Conservation (phyloP, 345 rosid species). For the Acer campestre region DNA sequence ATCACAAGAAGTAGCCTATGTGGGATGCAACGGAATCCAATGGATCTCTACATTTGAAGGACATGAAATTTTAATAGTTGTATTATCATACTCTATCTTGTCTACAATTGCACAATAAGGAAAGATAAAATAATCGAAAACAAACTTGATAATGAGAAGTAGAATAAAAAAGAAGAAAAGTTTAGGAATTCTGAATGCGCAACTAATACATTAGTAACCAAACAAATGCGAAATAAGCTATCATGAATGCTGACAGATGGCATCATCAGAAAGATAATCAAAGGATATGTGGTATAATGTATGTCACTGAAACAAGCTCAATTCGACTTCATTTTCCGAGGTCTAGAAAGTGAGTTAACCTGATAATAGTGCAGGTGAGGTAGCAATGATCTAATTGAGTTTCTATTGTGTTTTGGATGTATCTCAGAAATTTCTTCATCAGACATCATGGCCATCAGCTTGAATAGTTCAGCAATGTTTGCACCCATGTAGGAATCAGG, state of each 20-base stretch:
- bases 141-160: neutral
- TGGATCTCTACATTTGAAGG: neutral
- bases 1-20: neutral
- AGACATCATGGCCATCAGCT: conserved; percentile 86
- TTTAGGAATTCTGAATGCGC: neutral
- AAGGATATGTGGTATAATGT: neutral
- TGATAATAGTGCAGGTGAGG: conserved; percentile 73
- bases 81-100: neutral
- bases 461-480: conserved; percentile 77
- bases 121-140: neutral
- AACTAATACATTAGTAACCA: neutral
- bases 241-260: neutral
- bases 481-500: conserved; percentile 99
- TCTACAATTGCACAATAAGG: neutral
- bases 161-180: neutral
- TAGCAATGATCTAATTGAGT: conserved; percentile 67
- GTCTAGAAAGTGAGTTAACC: conserved; percentile 43
- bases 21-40: neutral
- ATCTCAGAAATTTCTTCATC: conserved; percentile 82
- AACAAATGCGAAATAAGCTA: conserved; percentile 8
- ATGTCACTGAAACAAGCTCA: neutral
- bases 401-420: conserved; percentile 69
- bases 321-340: neutral
- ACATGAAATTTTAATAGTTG: neutral
- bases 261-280: conserved; percentile 13